Evolutionary conservation across 805 yeast genomes (phyloP).

Genomic region (Schwanniomyces pseudopolymorphus): DNA sequence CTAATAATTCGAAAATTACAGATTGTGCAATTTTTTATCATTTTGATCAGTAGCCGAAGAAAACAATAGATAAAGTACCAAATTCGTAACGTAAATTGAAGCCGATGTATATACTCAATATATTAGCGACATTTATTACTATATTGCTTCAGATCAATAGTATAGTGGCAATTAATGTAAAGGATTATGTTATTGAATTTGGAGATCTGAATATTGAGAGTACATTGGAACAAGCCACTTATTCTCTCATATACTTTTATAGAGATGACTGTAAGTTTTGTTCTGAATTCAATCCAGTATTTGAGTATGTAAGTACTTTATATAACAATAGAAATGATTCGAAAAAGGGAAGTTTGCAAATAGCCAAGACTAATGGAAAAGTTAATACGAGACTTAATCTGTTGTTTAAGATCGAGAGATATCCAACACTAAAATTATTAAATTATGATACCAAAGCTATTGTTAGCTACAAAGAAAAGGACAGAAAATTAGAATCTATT

Average conservation of each 20-base stretch:
- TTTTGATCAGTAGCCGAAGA: constrained; percentile 1
- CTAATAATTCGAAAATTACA: neutral
- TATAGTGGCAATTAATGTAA: neutral
- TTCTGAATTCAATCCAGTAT: constrained; percentile 28
- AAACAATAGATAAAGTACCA: neutral
- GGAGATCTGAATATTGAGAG: constrained; percentile 11
- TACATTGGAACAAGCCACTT: constrained; percentile 20
- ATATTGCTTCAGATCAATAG: neutral
- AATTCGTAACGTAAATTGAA: neutral
- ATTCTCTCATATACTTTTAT: constrained; percentile 48
- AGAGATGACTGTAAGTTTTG: constrained; percentile 39
- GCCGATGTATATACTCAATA: neutral
- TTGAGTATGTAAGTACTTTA: constrained; percentile 40
- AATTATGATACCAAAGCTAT: constrained; percentile 41
- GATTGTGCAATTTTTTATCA: constrained; percentile 4
- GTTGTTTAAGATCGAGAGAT: constrained; percentile 41
- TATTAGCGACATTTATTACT: neutral
- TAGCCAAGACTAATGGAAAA: constrained; percentile 29
- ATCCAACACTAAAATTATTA: constrained; percentile 51
- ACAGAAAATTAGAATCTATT: constrained; percentile 18
- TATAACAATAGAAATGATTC: constrained; percentile 39
- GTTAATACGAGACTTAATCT: constrained; percentile 29
- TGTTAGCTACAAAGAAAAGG: constrained; percentile 30
- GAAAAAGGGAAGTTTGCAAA: constrained; percentile 28
- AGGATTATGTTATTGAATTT: constrained; percentile 9